Percentiles rank a stretch among this genome's conserved stretches.
Conservation (phyloP, 306 rosid genomes). For the Betula pendula region DNA sequence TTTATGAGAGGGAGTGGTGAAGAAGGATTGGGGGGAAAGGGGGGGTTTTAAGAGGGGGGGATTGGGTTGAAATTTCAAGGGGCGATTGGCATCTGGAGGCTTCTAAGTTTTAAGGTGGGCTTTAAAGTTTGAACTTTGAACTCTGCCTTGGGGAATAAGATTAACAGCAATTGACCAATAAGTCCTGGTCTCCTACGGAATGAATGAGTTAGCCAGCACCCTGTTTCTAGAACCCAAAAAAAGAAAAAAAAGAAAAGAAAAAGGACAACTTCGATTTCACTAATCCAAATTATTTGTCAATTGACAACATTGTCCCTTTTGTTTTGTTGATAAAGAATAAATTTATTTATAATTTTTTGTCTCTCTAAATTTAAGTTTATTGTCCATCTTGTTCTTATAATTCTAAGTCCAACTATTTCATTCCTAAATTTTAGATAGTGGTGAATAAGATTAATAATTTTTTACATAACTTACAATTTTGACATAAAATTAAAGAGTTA, state of each 20-base stretch:
- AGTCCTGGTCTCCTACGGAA: neutral
- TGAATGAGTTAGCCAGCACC: neutral
- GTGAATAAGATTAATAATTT: too few relatives aligned
- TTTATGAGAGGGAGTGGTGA: neutral
- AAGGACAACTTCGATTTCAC: neutral
- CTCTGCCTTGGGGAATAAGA: constrained; percentile 17
- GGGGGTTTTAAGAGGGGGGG: neutral
- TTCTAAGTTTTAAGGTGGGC: constrained; percentile 23
- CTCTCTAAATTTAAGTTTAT: too few relatives aligned
- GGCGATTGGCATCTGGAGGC: constrained; percentile 3
- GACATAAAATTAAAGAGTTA: too few relatives aligned
- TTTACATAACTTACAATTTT: too few relatives aligned
- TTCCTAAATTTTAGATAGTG: too few relatives aligned
- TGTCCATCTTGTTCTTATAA: too few relatives aligned
- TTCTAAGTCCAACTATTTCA: too few relatives aligned
- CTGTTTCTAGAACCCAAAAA: constrained; percentile 23
- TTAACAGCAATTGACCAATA: constrained; percentile 15
- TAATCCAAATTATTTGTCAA: neutral
- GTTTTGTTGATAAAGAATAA: neutral
- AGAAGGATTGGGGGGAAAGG: neutral
- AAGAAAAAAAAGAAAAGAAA: too few relatives aligned
- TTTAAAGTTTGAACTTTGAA: neutral
- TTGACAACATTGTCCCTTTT: neutral
- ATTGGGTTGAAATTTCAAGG: neutral
- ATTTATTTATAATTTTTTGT: too few relatives aligned